Evolutionary conservation across 2,329 filamentous ascomycete species (phyloP).

Genomic region (Diaporthe caulivora): DNA sequence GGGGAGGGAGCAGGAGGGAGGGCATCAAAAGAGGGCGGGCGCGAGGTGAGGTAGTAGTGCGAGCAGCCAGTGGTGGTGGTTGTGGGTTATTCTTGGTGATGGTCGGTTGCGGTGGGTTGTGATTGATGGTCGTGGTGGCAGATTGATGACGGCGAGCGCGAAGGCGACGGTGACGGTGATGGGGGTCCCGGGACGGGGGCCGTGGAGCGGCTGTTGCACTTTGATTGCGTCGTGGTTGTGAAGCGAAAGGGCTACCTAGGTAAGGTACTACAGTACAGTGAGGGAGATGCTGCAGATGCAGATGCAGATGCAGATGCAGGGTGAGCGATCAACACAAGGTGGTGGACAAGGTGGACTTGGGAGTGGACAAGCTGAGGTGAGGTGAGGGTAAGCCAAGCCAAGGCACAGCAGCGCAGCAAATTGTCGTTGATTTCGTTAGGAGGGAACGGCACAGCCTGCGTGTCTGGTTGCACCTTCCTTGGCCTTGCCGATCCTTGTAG

Average conservation of each 20-base stretch:
- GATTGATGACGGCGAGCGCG: background rate
- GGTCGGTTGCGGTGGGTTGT: no score
- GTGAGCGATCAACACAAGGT: background rate
- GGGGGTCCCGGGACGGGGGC: background rate
- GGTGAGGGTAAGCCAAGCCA: constrained; percentile 26
- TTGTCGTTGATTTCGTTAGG: constrained; percentile 32
- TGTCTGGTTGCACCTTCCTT: constrained; percentile 32
- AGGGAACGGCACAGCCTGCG: constrained; percentile 31
- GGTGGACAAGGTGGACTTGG: no score
- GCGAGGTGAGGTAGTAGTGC: constrained; percentile 5
- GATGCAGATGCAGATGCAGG: background rate
- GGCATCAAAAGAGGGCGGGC: constrained; percentile 28
- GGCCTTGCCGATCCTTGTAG: constrained; percentile 31
- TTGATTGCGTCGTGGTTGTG: background rate
- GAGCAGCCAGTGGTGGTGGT: background rate
- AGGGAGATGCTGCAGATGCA: no score
- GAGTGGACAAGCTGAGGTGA: constrained; percentile 21
- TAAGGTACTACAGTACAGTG: no score
- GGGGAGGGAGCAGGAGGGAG: constrained; percentile 27
- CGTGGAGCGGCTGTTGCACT: background rate
- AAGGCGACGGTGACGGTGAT: background rate
- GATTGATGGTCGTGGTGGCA: background rate
- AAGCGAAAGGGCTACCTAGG: background rate
- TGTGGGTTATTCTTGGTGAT: background rate
- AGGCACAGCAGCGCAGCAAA: constrained; percentile 22